phyloP scores from a whole-genome alignment of 371 early-diverging fungal genomes.

The Syncephalastrum racemosum region DNA sequence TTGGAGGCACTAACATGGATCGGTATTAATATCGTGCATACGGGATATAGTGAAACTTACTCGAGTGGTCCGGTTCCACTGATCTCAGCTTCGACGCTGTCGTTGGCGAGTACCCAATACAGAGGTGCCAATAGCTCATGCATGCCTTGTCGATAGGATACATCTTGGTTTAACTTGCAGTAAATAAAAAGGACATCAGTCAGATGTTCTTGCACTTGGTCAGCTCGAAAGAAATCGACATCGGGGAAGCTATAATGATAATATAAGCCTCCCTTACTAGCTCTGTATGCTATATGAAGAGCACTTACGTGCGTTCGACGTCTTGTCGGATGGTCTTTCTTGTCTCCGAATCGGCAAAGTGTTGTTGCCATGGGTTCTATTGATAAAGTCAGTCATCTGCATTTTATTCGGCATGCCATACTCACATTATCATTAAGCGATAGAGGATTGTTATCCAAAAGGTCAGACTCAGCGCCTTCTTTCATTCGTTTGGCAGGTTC shows the following conservation, averaged over 20 bases:
- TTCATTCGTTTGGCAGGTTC: constrained; percentile 57
- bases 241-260: constrained; percentile 76
- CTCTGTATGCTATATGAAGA: background rate
- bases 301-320: constrained; percentile 86
- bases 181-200: constrained; percentile 88
- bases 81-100: constrained; percentile 29
- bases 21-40: background rate
- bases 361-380: constrained; percentile 92
- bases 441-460: constrained; percentile 80
- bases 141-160: constrained; percentile 97
- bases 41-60: constrained; percentile 16
- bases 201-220: constrained; percentile 68
- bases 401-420: background rate
- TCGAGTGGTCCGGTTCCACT: constrained; percentile 14
- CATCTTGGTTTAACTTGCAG: constrained; percentile 82
- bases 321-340: constrained; percentile 84
- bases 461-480: constrained; percentile 43
- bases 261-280: background rate
- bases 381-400: background rate
- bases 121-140: constrained; percentile 91
- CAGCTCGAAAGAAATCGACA: constrained; percentile 71
- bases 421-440: constrained; percentile 76
- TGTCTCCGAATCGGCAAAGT: constrained; percentile 85
- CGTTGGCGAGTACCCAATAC: constrained; percentile 71
- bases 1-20: constrained; percentile 25